phyloP scores from a whole-genome alignment of 1,139 yeast species.

The Zygoascus meyerae region DNA sequence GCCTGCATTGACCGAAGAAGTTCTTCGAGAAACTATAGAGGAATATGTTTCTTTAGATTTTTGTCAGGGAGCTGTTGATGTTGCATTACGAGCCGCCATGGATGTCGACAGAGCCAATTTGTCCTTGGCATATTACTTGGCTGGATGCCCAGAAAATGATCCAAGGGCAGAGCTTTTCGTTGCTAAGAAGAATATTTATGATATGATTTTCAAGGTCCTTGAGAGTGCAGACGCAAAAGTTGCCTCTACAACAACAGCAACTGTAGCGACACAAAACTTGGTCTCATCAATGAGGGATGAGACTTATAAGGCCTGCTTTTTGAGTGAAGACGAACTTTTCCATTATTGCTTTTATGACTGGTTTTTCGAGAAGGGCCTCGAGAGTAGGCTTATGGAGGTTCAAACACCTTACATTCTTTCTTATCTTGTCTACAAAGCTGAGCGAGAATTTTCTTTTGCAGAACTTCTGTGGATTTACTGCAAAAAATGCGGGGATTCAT shows the following conservation, averaged over 20 bases:
- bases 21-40: conserved; percentile 70
- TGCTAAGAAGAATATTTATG: conserved; percentile 57
- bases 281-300: conserved; percentile 49
- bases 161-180: conserved; percentile 41
- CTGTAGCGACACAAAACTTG: conserved; percentile 11
- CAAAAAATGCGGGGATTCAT: conserved; percentile 73
- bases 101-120: conserved; percentile 57
- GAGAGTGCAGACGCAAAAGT: conserved; percentile 65
- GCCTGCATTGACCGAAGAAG: conserved; percentile 70
- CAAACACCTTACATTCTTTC: conserved; percentile 76
- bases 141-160: conserved; percentile 44
- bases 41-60: conserved; percentile 74
- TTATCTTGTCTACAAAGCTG: conserved; percentile 70
- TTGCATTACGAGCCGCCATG: conserved; percentile 70
- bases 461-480: conserved; percentile 85
- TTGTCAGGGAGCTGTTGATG: conserved; percentile 81
- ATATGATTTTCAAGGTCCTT: conserved; percentile 66
- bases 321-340: conserved; percentile 71
- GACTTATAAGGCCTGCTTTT: conserved; percentile 69
- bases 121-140: conserved; percentile 50
- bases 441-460: conserved; percentile 63
- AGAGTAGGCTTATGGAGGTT: conserved; percentile 70
- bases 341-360: conserved; percentile 91
- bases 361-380: conserved; percentile 74
- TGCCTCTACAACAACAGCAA: conserved; percentile 26